Evolutionary conservation across 805 yeast species (phyloP).

Genomic region (Torulaspora gathmanii): DNA sequence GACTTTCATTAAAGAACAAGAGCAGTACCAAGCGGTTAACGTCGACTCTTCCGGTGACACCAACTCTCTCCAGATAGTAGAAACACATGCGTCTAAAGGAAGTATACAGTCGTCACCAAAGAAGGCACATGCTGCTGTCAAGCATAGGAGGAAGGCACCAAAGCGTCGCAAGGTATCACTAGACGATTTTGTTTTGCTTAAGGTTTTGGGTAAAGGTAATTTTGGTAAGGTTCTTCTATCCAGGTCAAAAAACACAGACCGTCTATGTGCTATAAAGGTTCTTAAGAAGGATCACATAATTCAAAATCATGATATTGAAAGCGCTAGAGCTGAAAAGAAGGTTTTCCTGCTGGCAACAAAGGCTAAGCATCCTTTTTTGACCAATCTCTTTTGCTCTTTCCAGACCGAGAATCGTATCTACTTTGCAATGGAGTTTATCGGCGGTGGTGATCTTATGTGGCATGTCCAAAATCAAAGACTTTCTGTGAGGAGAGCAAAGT

Average conservation of each 20-base stretch:
- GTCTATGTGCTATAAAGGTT: conserved; percentile 91
- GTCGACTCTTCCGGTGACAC: conserved; percentile 2
- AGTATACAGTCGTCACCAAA: conserved; percentile 24
- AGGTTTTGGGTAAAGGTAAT: conserved; percentile 96
- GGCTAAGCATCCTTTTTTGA: conserved; percentile 87
- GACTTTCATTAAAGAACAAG: conserved; percentile 21
- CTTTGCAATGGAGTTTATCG: conserved; percentile 96
- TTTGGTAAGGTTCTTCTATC: conserved; percentile 98
- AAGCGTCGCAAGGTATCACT: conserved; percentile 75
- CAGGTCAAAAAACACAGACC: conserved; percentile 76
- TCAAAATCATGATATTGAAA: conserved; percentile 93
- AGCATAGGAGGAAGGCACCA: conserved; percentile 26
- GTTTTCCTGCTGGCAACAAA: conserved; percentile 80
- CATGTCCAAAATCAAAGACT: conserved; percentile 92
- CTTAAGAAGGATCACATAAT: conserved; percentile 92
- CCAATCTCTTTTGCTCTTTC: conserved; percentile 89
- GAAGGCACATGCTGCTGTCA: conserved; percentile 20
- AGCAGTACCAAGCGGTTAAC: conserved; percentile 11
- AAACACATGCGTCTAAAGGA: conserved; percentile 10
- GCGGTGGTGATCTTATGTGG: conserved; percentile 99
- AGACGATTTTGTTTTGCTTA: conserved; percentile 90
- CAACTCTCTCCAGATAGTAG: conserved; percentile 5
- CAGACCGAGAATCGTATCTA: conserved; percentile 97
- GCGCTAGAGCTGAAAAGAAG: conserved; percentile 89
- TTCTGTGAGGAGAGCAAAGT: conserved; percentile 87